Conservation (phyloP, 768 basidiomycete genomes). For the Pisolithus orientalis region DNA sequence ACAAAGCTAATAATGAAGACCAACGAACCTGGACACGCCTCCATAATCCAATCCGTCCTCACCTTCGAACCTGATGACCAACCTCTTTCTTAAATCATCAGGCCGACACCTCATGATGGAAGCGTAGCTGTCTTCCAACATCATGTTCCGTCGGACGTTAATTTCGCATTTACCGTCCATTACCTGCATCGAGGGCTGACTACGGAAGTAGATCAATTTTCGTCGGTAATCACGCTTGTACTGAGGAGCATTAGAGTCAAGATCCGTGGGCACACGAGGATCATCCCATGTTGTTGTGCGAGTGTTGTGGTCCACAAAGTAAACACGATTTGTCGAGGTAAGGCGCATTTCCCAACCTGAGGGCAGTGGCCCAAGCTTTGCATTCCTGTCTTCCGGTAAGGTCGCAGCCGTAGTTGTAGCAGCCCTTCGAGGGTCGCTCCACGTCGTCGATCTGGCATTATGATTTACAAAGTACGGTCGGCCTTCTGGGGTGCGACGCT, state of each 20-base stretch:
- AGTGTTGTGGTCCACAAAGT: slow-evolving; percentile 91
- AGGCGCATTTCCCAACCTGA: slow-evolving; percentile 95
- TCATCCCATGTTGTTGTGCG: slow-evolving; percentile 93
- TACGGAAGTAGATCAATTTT: slow-evolving; percentile 90
- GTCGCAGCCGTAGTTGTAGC: slow-evolving; percentile 42
- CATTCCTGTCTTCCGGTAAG: slow-evolving; percentile 38
- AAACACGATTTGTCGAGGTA: slow-evolving; percentile 77
- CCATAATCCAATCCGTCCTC: slow-evolving; percentile 80
- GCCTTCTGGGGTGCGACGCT: slow-evolving; percentile 84
- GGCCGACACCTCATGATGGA: slow-evolving; percentile 78
- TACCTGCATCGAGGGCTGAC: slow-evolving; percentile 77
- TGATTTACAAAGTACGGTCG: slow-evolving; percentile 73
- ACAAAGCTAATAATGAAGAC: background rate
- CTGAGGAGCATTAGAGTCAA: slow-evolving; percentile 88
- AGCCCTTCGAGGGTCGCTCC: slow-evolving; percentile 76
- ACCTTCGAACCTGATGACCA: slow-evolving; percentile 73
- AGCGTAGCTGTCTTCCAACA: slow-evolving; percentile 83
- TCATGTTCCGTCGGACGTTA: slow-evolving; percentile 71
- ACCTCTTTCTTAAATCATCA: slow-evolving; percentile 59
- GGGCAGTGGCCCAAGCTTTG: slow-evolving; percentile 75
- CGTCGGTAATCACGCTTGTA: slow-evolving; percentile 91
- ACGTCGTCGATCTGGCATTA: slow-evolving; percentile 80
- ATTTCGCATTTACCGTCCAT: slow-evolving; percentile 81
- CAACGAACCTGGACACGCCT: slow-evolving; percentile 59
- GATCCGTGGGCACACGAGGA: slow-evolving; percentile 73